Evolutionary conservation across 2,329 filamentous ascomycete species (phyloP).

Genomic region (Aspergillus sp.): DNA sequence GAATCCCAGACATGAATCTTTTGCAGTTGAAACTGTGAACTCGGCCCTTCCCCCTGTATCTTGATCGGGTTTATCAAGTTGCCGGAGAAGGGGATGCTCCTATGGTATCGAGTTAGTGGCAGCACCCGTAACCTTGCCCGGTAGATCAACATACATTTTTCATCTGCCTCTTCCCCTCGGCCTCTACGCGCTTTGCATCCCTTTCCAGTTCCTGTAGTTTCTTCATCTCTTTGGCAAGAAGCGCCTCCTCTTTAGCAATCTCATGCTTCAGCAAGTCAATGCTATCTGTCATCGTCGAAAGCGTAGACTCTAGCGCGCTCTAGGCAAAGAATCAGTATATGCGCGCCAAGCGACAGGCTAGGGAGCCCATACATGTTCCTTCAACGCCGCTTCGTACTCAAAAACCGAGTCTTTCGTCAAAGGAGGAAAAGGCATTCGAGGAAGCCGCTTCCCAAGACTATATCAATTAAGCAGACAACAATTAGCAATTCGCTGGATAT

Average conservation of each 20-base stretch:
- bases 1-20: slow-evolving; percentile 32
- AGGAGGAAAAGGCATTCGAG: slow-evolving; percentile 52
- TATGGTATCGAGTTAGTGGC: slow-evolving; percentile 28
- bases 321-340: slow-evolving; percentile 27
- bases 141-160: slow-evolving; percentile 41
- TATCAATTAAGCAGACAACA: background rate
- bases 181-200: slow-evolving; percentile 46
- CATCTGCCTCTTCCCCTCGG: slow-evolving; percentile 44
- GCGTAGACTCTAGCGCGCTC: slow-evolving; percentile 43
- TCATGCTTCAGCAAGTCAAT: slow-evolving; percentile 46
- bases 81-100: slow-evolving; percentile 47
- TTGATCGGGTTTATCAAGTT: slow-evolving; percentile 30
- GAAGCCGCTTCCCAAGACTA: slow-evolving; percentile 47
- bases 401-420: slow-evolving; percentile 48
- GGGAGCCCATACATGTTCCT: slow-evolving; percentile 44
- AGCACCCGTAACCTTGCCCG: background rate
- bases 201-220: slow-evolving; percentile 48
- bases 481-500: background rate
- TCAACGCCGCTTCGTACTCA: slow-evolving; percentile 49
- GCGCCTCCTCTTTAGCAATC: slow-evolving; percentile 47
- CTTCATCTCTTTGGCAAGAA: slow-evolving; percentile 46
- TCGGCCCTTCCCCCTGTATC: slow-evolving; percentile 27
- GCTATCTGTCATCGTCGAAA: slow-evolving; percentile 46
- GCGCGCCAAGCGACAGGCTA: background rate
- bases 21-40: slow-evolving; percentile 33